Percentiles rank a stretch among this genome's conserved stretches.
Evolutionary conservation across 305 asterid species (phyloP).

Genomic region (Andrographis paniculata): DNA sequence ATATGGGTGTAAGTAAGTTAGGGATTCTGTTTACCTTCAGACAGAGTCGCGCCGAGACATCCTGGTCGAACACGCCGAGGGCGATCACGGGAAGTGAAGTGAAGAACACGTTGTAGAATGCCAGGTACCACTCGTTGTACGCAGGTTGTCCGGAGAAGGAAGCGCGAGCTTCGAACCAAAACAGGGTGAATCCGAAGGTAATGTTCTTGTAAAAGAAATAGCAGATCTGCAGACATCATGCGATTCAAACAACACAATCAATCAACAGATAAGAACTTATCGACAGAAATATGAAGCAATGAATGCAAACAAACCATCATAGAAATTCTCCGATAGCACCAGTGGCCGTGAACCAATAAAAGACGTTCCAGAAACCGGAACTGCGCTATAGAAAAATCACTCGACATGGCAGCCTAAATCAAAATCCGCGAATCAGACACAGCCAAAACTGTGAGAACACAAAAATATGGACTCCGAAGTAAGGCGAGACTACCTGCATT

Average conservation of each 20-base stretch:
- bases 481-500: conserved; percentile 65
- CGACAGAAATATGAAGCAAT: not conserved
- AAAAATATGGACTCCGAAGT: conserved; percentile 1
- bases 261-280: not conserved
- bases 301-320: conserved; percentile 58
- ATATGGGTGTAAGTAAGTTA: not conserved
- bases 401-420: conserved; percentile 87
- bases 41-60: conserved; percentile 73
- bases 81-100: conserved; percentile 97
- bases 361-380: conserved; percentile 90
- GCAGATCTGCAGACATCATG: conserved; percentile 56
- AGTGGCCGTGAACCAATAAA: conserved; percentile 93
- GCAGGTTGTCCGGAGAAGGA: conserved; percentile 97
- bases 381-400: conserved; percentile 90
- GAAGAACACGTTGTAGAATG: conserved; percentile 88
- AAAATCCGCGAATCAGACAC: not conserved
- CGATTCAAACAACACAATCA: not conserved
- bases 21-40: conserved; percentile 50
- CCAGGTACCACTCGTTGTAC: conserved; percentile 91
- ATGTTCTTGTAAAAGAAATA: conserved; percentile 97
- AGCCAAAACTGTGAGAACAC: not conserved
- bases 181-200: conserved; percentile 88
- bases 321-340: conserved; percentile 96
- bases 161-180: conserved; percentile 88
- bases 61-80: conserved; percentile 93